Conservation (phyloP, 306 rosid species). For the Vicia villosa region DNA sequence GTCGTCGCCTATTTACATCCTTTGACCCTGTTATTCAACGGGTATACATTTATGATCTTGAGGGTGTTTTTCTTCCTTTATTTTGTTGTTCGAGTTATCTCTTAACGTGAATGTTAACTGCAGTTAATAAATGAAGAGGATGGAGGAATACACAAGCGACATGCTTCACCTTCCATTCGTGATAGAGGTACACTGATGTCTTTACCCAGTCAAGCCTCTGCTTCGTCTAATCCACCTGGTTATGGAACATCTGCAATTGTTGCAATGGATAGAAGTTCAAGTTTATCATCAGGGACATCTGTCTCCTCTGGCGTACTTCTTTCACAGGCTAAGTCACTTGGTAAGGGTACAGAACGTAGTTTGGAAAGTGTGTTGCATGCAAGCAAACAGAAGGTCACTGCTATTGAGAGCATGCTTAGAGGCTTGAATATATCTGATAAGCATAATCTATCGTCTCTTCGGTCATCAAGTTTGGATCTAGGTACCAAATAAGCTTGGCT, state of each 20-base stretch:
- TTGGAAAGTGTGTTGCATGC: constrained; percentile 95
- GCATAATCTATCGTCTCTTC: constrained; percentile 65
- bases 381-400: constrained; percentile 94
- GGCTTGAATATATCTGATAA: constrained; percentile 90
- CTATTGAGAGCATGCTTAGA: constrained; percentile 98
- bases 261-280: constrained; percentile 97
- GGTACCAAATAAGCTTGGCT: constrained; percentile 74
- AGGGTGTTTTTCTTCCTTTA: constrained; percentile 36
- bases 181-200: constrained; percentile 78
- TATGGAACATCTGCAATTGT: constrained; percentile 99
- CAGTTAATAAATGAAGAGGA: constrained; percentile 99
- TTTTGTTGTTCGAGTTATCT: constrained; percentile 30
- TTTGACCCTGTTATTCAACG: constrained; percentile 97
- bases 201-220: constrained; percentile 65
- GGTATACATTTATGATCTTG: constrained; percentile 51
- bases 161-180: constrained; percentile 96
- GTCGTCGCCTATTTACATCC: constrained; percentile 79
- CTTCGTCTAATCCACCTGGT: constrained; percentile 80
- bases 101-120: constrained; percentile 29
- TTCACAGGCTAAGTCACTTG: constrained; percentile 74
- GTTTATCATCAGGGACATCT: constrained; percentile 79
- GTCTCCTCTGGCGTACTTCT: constrained; percentile 70
- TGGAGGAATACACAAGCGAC: constrained; percentile 97
- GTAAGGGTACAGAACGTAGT: constrained; percentile 88
- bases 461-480: constrained; percentile 98